Evolutionary conservation across 2,329 filamentous ascomycete genomes (phyloP).

Genomic region (Fusarium scirpi): DNA sequence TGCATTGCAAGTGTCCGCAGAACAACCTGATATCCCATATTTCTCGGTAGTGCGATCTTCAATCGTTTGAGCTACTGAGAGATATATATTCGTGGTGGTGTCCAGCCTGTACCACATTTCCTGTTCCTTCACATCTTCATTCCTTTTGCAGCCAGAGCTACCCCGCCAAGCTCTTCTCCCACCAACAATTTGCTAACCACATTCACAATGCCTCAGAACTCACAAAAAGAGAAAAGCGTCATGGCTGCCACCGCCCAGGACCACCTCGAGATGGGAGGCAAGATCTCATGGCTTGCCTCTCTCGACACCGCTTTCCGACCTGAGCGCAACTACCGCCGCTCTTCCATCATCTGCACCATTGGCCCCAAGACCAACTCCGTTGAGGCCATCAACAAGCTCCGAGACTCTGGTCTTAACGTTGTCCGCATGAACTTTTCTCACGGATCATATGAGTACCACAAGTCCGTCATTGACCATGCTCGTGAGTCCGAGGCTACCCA

Average conservation of each 20-base stretch:
- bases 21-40: slow-evolving; percentile 37
- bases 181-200: slow-evolving; percentile 34
- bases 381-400: slow-evolving; percentile 95
- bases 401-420: slow-evolving; percentile 92
- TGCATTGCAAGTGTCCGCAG: slow-evolving; percentile 43
- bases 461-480: slow-evolving; percentile 97
- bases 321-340: slow-evolving; percentile 90
- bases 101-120: slow-evolving; percentile 22
- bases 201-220: slow-evolving; percentile 51
- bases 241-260: slow-evolving; percentile 80
- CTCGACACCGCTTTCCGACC: slow-evolving; percentile 93
- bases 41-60: slow-evolving; percentile 15
- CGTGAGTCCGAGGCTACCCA: slow-evolving; percentile 84
- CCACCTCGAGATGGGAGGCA: slow-evolving; percentile 82
- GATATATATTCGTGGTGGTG: slow-evolving; percentile 40
- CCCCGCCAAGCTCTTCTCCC: slow-evolving; percentile 35
- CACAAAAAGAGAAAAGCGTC: slow-evolving; percentile 54
- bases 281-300: slow-evolving; percentile 73
- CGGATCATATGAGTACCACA: slow-evolving; percentile 87
- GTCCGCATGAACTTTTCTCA: slow-evolving; percentile 99
- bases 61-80: slow-evolving; percentile 26
- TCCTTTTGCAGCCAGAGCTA: slow-evolving; percentile 36
- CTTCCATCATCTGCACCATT: slow-evolving; percentile 99
- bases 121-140: slow-evolving; percentile 26
- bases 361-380: slow-evolving; percentile 99